These are phyloP conservation scores for Misopates orontium DNA, from an alignment of 257 asterid genomes.

Conservation along the genomic window DNA sequence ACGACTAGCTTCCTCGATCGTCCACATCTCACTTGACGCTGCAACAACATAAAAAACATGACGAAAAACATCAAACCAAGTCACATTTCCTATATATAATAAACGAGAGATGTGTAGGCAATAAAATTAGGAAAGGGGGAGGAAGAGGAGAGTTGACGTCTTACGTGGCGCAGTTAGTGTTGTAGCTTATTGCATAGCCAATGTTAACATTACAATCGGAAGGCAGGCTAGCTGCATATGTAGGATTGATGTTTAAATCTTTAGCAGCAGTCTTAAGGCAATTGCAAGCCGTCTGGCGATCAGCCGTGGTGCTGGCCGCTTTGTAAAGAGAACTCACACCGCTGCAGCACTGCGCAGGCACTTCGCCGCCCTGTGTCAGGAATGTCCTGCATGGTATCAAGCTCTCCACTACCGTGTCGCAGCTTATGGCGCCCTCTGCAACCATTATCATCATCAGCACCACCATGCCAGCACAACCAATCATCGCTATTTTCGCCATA, in stretches of 20 bases:
- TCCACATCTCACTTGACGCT: no score
- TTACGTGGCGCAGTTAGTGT: constrained; percentile 32
- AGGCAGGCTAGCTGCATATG: constrained; percentile 18
- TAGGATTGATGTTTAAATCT: constrained; percentile 6
- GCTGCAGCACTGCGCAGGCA: constrained; percentile 1
- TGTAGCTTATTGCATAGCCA: constrained; percentile 26
- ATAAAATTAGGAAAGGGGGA: no score
- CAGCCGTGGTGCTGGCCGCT: neutral
- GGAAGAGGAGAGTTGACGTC: no score
- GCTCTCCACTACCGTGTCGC: constrained; percentile 2
- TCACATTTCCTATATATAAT: no score
- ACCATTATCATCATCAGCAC: neutral
- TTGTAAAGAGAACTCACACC: constrained; percentile 2
- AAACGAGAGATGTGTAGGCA: no score
- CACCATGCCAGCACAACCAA: constrained; percentile 5
- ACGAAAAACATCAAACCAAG: no score
- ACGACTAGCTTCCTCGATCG: no score
- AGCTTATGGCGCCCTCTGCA: constrained; percentile 2
- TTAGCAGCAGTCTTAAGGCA: constrained; percentile 18
- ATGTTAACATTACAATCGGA: constrained; percentile 22
- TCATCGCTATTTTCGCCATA: constrained; percentile 1
- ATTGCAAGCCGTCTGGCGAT: neutral
- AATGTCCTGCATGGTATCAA: neutral
- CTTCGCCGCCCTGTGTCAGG: neutral
- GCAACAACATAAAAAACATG: no score